A percentile compares a stretch with the other conserved stretches of the same genome.
phyloP scores from a whole-genome alignment of 2,329 filamentous ascomycete genomes.

The Pseudogymnoascus sp. region DNA sequence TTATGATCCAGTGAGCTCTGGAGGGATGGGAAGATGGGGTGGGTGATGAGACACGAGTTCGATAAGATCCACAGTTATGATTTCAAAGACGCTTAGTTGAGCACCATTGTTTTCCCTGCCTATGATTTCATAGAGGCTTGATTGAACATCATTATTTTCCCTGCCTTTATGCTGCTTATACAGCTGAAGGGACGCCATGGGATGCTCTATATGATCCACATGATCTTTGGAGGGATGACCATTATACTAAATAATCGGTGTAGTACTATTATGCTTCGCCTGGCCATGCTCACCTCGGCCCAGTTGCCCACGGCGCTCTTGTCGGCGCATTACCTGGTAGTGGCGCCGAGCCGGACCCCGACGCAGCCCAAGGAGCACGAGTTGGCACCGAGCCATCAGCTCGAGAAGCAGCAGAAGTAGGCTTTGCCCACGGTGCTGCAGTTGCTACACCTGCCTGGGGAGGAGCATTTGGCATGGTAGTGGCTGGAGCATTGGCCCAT shows the following conservation, averaged over 20 bases:
- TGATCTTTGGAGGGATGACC: background rate
- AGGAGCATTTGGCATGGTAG: background rate
- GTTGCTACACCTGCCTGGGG: conserved; percentile 19
- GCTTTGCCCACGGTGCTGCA: conserved; percentile 28
- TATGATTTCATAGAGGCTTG: background rate
- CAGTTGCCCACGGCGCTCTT: conserved; percentile 33
- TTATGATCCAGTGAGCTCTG: too few relatives aligned
- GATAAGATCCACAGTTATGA: background rate
- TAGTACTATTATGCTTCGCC: background rate
- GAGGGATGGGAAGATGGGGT: background rate
- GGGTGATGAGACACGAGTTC: background rate
- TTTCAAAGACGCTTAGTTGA: background rate
- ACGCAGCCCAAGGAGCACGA: conserved; percentile 13
- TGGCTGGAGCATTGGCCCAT: conserved; percentile 16
- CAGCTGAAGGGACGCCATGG: background rate
- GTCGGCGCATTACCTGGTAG: conserved; percentile 23
- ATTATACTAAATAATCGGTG: background rate
- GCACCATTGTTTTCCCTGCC: background rate
- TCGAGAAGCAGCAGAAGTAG: conserved; percentile 4
- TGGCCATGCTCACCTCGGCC: background rate
- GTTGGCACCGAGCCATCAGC: background rate
- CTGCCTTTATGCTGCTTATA: background rate
- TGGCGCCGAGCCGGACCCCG: conserved; percentile 15
- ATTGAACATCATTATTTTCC: too few relatives aligned
- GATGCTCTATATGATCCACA: background rate